phyloP scores from a whole-genome alignment of 2,329 filamentous ascomycete genomes.

The Phialophora verrucosa region DNA sequence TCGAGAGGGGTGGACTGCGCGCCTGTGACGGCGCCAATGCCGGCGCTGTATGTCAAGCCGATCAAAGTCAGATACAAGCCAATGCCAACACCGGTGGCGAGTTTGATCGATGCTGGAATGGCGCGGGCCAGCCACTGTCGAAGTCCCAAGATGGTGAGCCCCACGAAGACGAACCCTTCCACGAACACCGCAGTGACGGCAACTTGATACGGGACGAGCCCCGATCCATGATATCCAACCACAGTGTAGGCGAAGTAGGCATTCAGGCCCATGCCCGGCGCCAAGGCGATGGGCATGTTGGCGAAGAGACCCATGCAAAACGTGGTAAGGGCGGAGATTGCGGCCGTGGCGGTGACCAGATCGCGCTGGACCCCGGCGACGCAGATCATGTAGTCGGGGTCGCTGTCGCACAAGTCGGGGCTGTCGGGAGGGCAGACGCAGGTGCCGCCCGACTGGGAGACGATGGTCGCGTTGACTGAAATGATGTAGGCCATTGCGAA shows the following conservation, averaged over 20 bases:
- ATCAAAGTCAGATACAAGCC: constrained; percentile 76
- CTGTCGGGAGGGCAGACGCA: constrained; percentile 68
- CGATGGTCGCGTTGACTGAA: constrained; percentile 70
- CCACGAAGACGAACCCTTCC: constrained; percentile 85
- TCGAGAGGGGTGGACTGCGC: constrained; percentile 71
- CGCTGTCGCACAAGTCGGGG: constrained; percentile 56
- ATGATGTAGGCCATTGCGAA: constrained; percentile 85
- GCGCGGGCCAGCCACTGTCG: constrained; percentile 86
- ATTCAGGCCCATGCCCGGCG: constrained; percentile 81
- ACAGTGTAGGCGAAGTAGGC: constrained; percentile 85
- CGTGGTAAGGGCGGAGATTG: constrained; percentile 77
- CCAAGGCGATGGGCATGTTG: constrained; percentile 76
- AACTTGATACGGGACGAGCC: constrained; percentile 73
- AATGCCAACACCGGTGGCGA: constrained; percentile 84
- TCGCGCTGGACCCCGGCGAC: constrained; percentile 71
- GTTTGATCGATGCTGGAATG: constrained; percentile 83
- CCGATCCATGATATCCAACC: constrained; percentile 76
- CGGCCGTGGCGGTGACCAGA: constrained; percentile 81
- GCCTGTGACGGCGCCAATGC: constrained; percentile 78
- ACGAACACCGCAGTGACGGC: constrained; percentile 87
- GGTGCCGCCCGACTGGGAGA: constrained; percentile 74
- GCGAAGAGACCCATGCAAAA: constrained; percentile 84
- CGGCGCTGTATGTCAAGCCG: constrained; percentile 75
- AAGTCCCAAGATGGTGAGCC: constrained; percentile 76
- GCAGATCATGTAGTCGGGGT: constrained; percentile 53